Evolutionary conservation across 495 filamentous ascomycete genomes (phyloP).

Genomic region (Aspergillus nidulans): DNA sequence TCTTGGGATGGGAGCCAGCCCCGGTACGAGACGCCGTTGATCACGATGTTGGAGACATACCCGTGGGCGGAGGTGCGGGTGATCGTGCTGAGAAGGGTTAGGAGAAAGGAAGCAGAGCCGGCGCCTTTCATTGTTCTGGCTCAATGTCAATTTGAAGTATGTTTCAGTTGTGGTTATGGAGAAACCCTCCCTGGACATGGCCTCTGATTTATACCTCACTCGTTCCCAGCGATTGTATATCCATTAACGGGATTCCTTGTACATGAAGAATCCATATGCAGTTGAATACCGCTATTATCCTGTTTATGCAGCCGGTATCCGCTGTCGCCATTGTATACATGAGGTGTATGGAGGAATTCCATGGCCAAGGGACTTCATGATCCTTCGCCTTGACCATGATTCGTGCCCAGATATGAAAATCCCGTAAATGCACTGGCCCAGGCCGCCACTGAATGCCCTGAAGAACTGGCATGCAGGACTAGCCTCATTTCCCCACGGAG

Average conservation of each 20-base stretch:
- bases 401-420: not conserved
- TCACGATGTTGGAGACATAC: constrained; percentile 47
- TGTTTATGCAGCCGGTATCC: too few relatives aligned
- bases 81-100: constrained; percentile 21
- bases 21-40: constrained; percentile 42
- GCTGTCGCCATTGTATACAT: not conserved
- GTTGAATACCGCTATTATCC: too few relatives aligned
- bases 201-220: too few relatives aligned
- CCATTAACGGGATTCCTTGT: too few relatives aligned
- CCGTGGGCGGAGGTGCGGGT: constrained; percentile 42
- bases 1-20: constrained; percentile 21
- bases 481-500: constrained; percentile 4
- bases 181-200: too few relatives aligned
- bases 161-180: too few relatives aligned
- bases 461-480: not conserved
- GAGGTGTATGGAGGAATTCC: too few relatives aligned
- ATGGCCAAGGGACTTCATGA: too few relatives aligned
- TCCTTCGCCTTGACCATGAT: not conserved
- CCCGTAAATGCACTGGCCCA: not conserved
- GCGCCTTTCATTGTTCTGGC: not conserved
- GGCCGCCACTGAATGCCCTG: not conserved
- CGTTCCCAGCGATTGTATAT: too few relatives aligned
- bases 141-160: too few relatives aligned
- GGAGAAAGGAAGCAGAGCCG: not conserved
- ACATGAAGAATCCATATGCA: too few relatives aligned